phyloP scores from a whole-genome alignment of 352 stramenopile genomes.

The Phytophthora quininea region DNA sequence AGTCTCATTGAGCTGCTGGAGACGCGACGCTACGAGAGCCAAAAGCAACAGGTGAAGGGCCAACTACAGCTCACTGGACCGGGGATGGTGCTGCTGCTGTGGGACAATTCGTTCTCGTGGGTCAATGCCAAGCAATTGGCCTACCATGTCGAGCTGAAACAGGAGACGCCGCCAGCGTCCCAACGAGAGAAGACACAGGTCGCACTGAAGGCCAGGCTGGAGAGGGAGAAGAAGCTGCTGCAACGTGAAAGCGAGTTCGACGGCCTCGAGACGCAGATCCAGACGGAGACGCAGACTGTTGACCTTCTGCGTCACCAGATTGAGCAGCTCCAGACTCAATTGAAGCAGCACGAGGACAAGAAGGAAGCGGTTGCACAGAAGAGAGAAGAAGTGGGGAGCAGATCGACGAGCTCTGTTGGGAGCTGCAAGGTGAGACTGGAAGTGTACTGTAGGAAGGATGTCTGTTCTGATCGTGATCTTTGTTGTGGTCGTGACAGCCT shows the following conservation, averaged over 20 bases:
- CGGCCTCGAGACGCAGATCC: constrained; percentile 47
- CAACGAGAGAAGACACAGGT: constrained; percentile 49
- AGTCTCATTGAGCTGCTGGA: constrained; percentile 59
- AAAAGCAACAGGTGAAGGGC: constrained; percentile 54
- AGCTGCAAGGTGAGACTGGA: constrained; percentile 54
- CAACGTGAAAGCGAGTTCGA: constrained; percentile 44
- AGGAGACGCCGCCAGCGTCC: constrained; percentile 54
- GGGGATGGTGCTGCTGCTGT: constrained; percentile 68
- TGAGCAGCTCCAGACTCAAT: constrained; percentile 49
- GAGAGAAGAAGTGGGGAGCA: constrained; percentile 51
- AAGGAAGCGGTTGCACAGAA: constrained; percentile 42
- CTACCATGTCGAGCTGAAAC: constrained; percentile 72
- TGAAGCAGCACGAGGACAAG: constrained; percentile 43
- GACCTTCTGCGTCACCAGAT: constrained; percentile 66
- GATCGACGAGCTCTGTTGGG: constrained; percentile 68
- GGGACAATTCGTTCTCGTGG: constrained; percentile 88
- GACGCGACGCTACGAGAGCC: constrained; percentile 68
- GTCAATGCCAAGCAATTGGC: constrained; percentile 80
- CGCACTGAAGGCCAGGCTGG: constrained; percentile 47
- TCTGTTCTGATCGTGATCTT: background rate
- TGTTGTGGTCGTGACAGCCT: constrained; percentile 24
- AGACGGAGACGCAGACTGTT: constrained; percentile 51
- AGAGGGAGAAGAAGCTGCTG: constrained; percentile 51
- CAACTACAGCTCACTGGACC: constrained; percentile 53
- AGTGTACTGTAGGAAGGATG: background rate